Evolutionary conservation across 257 asterid species (phyloP).

Genomic region (Nicotiana attenuata): DNA sequence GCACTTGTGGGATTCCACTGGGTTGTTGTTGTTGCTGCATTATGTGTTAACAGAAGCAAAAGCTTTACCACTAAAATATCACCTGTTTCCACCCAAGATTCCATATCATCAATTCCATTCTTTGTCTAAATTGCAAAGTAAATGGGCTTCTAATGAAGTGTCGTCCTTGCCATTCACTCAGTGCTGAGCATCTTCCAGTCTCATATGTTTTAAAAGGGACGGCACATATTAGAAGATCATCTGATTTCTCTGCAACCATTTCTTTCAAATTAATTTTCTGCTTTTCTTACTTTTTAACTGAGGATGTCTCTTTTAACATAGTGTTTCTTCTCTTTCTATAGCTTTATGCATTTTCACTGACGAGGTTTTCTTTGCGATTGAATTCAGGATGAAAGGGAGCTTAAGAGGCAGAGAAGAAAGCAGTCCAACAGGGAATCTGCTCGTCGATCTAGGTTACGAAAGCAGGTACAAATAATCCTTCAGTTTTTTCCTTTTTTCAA

Average conservation of each 20-base stretch:
- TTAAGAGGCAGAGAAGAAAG: slow-evolving; percentile 76
- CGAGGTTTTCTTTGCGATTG: neutral
- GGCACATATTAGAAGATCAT: neutral
- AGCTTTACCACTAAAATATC: neutral
- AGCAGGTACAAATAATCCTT: slow-evolving; percentile 46
- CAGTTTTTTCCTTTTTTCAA: neutral
- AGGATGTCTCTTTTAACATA: neutral
- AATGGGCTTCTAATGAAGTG: neutral
- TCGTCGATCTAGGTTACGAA: slow-evolving; percentile 79
- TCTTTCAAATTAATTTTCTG: neutral
- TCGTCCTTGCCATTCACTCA: neutral
- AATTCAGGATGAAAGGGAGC: slow-evolving; percentile 79
- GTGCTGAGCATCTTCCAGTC: neutral
- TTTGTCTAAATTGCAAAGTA: neutral
- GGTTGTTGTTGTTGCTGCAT: no score
- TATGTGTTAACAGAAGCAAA: neutral
- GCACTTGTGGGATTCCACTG: no score
- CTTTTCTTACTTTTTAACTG: neutral
- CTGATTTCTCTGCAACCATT: neutral
- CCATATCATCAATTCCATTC: neutral
- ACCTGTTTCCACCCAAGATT: neutral
- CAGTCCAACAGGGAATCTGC: slow-evolving; percentile 92
- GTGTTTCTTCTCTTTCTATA: neutral
- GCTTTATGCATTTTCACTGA: slow-evolving; percentile 2
- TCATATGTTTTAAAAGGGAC: no score